Conservation (phyloP, 345 rosid genomes). For the Limnanthes douglasii region DNA sequence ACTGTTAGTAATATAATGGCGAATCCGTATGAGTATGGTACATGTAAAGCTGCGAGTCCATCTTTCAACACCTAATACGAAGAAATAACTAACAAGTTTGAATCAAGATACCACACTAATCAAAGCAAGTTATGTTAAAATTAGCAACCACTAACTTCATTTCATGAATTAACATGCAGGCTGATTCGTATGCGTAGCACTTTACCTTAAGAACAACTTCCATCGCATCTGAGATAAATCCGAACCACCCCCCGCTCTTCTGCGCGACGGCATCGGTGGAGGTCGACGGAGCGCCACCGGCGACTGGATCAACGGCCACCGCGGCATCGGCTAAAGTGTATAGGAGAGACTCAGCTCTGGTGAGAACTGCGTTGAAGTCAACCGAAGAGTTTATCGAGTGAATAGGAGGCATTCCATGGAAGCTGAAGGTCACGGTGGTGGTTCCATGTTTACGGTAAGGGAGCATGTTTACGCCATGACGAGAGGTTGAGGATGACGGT, state of each 20-base stretch:
- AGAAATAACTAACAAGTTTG: not conserved
- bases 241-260: constrained; percentile 89
- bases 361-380: constrained; percentile 27
- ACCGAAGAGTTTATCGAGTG: constrained; percentile 32
- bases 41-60: constrained; percentile 61
- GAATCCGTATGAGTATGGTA: constrained; percentile 86
- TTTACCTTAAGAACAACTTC: constrained; percentile 79
- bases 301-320: constrained; percentile 35
- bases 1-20: constrained; percentile 86
- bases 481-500: constrained; percentile 19
- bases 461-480: constrained; percentile 29
- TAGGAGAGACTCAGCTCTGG: constrained; percentile 56
- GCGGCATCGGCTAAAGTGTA: constrained; percentile 86
- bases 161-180: not conserved
- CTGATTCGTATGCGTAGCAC: not conserved
- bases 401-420: constrained; percentile 60
- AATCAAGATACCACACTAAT: not conserved
- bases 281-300: constrained; percentile 15
- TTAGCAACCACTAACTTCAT: not conserved
- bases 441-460: constrained; percentile 38
- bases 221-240: constrained; percentile 78
- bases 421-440: constrained; percentile 47
- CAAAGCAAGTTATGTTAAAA: not conserved
- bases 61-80: constrained; percentile 57
- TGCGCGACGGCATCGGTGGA: constrained; percentile 38